Base-by-base conservation (phyloP, 192 early-diverging fungal genomes). In the Gonapodya prolifera region DNA sequence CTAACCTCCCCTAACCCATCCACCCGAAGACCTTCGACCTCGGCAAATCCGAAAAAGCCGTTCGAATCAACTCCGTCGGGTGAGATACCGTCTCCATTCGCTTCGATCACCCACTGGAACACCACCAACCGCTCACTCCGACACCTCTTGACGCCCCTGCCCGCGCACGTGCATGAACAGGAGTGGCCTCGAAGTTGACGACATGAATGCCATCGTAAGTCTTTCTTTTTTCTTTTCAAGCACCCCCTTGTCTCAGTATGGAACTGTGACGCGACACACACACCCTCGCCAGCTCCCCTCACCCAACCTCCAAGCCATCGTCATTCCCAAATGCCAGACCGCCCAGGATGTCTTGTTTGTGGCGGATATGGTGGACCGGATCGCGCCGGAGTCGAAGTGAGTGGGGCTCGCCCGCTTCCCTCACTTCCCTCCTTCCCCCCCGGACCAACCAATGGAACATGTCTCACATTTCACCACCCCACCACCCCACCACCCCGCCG, bases 271-370 rank as follows among this genome's bases (percentile, higher is more conserved):
- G 1, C 33, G n/a, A 31, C 33, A 31, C 29, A 75, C 29, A 75
- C 8, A n/a, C 45, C 29, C 33, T 31, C 33, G 1, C 30, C 77
- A 92, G 91, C 85, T 95, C 74, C 88, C 85, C 35, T 88, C 91
- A 0, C 82, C 82, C 69, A 75, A 82, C 30, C 83, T 96, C 2
- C 85, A 92, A 76, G 86, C 88, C 0, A 87, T 98, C 33, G 87
- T 98, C 35, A 90, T 98, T 34, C 95, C 96, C 45, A 98, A 98
- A 80, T 94, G 95, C 1, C 89, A 94, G 75, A 86, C 87, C 2
- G 87, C 93, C 0, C 81, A 86, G 75, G 94, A 96, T 76, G 81
- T 98, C 18, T 86, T 89, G 35, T 89, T 89, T 82, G 93, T 96
- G 0, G 84, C 86, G 16, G 81, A 83, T 69, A 88, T 90, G 85